Base-by-base conservation (phyloP, 2,329 filamentous ascomycete genomes). In the Endocalyx cinctus region DNA sequence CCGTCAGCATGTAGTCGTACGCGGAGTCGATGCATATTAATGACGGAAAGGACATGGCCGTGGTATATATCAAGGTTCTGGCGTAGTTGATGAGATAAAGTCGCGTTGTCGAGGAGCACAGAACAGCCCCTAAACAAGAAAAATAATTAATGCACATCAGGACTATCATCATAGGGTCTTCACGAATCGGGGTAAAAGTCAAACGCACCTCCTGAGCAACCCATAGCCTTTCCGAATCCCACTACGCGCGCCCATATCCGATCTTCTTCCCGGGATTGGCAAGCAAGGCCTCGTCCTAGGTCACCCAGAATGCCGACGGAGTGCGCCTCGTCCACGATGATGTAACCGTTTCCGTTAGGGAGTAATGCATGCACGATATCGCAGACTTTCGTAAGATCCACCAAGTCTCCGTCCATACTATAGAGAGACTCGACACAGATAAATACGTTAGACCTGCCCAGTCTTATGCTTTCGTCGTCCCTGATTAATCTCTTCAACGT, bases 321-420 rank as follows among this genome's bases (percentile, higher is more conserved):
- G 45, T 85, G 82, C 2, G 81, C 81, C 51, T 85, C 81, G 37
- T 85, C 82, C 1, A 85, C 70, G 8, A 84, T 66, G 5, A 85
- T 59, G 35, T 81, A 66, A 1, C 71, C 76, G 29, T 84, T 85
- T 0, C 68, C 68, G 0, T 39, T 39, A 0, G 79, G 75, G 0
- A 87, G 58, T 0, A 72, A 48, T 1, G 61, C 55, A 25, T 82
- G 69, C 0, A 83, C 70, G 5, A 74, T 62, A 0, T 67, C 55
- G 2, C 83, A 67, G 13, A 89, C 73, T 5, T 77, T 69, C 10
- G 51, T 48, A 10, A 92, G 60, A 0, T 81, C 82, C 0, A 75
- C 75, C 13, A 86, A 60, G 45, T 89, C 84, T 0, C 86, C 86
- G 33, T 90, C 85, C 86, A 92, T 92, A 54, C 83, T 88, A 55